Percentiles rank a stretch among this genome's conserved stretches.
Evolutionary conservation across 2,329 filamentous ascomycete species (phyloP).

Genomic region (Catunica adiposa): DNA sequence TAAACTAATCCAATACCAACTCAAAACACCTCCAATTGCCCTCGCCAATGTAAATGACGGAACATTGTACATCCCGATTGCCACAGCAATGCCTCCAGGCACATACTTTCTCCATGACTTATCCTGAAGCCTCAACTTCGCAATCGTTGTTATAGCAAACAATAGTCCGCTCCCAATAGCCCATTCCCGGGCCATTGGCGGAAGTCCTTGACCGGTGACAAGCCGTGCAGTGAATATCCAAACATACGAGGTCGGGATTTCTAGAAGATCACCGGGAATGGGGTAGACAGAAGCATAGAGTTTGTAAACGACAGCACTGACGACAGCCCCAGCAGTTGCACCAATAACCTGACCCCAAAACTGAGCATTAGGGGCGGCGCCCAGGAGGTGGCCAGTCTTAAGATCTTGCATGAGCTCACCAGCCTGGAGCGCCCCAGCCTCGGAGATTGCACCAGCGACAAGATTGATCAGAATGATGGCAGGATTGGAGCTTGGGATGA

Average conservation of each 20-base stretch:
- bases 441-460: slow-evolving; percentile 64
- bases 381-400: slow-evolving; percentile 86
- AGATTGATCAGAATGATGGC: slow-evolving; percentile 91
- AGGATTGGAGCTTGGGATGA: slow-evolving; percentile 63
- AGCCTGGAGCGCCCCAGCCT: slow-evolving; percentile 62
- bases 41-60: slow-evolving; percentile 88
- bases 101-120: slow-evolving; percentile 57
- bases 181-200: slow-evolving; percentile 67
- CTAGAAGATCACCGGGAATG: slow-evolving; percentile 77
- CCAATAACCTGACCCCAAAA: slow-evolving; percentile 96
- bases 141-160: slow-evolving; percentile 53
- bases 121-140: slow-evolving; percentile 43
- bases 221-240: slow-evolving; percentile 95
- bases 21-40: slow-evolving; percentile 57
- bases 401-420: slow-evolving; percentile 95
- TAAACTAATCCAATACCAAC: slow-evolving; percentile 58
- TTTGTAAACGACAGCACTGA: slow-evolving; percentile 74
- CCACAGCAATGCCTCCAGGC: slow-evolving; percentile 88
- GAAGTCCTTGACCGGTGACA: slow-evolving; percentile 79
- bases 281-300: slow-evolving; percentile 77
- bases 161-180: slow-evolving; percentile 57
- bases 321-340: slow-evolving; percentile 65
- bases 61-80: slow-evolving; percentile 95
- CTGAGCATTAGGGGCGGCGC: slow-evolving; percentile 82
- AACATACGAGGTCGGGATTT: slow-evolving; percentile 86